phyloP scores from a whole-genome alignment of 2,329 filamentous ascomycete species.

The Thermoascus crustaceus region DNA sequence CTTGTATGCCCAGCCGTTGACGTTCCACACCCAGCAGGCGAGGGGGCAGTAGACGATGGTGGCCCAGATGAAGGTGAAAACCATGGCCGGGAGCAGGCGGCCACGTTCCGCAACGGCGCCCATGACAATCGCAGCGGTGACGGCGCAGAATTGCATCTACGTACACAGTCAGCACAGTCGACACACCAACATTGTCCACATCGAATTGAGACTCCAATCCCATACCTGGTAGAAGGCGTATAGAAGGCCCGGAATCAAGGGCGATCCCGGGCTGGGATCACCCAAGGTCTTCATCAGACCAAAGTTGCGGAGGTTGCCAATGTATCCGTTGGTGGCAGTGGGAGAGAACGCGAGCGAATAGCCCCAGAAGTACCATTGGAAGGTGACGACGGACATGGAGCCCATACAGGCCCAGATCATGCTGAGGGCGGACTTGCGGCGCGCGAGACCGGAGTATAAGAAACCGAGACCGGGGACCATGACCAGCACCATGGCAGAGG shows the following conservation, averaged over 20 bases:
- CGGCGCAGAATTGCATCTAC: constrained; percentile 93
- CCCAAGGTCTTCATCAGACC: constrained; percentile 79
- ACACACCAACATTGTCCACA: background rate
- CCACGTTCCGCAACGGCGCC: constrained; percentile 91
- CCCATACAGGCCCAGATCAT: constrained; percentile 98
- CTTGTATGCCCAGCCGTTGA: constrained; percentile 84
- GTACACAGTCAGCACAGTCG: background rate
- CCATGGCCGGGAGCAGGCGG: constrained; percentile 83
- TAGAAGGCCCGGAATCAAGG: constrained; percentile 78
- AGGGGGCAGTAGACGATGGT: constrained; percentile 96
- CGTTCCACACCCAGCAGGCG: constrained; percentile 94
- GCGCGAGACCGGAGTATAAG: constrained; percentile 93
- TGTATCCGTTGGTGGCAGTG: constrained; percentile 76
- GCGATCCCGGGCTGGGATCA: constrained; percentile 76
- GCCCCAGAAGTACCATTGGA: constrained; percentile 99
- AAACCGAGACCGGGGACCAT: constrained; percentile 97
- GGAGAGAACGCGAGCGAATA: constrained; percentile 89
- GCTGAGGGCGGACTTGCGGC: constrained; percentile 91
- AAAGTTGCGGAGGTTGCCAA: constrained; percentile 83
- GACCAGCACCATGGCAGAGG: constrained; percentile 85
- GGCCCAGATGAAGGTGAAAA: constrained; percentile 94
- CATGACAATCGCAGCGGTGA: constrained; percentile 84
- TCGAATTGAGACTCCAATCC: background rate
- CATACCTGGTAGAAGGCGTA: constrained; percentile 88
- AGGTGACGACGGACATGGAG: constrained; percentile 80